Percentiles rank a stretch among this genome's conserved stretches.
phyloP scores from a whole-genome alignment of 176 grass and related monocot species.

The Aegilops bicornis region DNA sequence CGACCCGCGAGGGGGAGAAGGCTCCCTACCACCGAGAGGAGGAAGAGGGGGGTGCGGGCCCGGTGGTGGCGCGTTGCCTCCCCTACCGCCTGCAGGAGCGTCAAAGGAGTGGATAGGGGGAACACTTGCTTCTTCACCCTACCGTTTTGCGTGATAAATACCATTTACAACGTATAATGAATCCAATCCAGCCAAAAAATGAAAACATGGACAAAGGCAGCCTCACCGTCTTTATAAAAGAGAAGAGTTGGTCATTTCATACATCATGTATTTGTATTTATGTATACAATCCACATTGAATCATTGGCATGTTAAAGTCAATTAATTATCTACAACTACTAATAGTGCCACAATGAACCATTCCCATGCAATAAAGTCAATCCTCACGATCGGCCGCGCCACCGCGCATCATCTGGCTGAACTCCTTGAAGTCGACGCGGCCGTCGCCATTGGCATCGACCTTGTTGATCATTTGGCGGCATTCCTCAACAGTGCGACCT shows the following conservation, averaged over 20 bases:
- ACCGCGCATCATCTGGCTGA: constrained; percentile 77
- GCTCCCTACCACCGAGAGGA: too few species aligned
- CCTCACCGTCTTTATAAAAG: too few species aligned
- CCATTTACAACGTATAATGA: too few species aligned
- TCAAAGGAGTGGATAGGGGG: too few species aligned
- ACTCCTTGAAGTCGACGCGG: constrained; percentile 69
- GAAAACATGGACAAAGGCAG: too few species aligned
- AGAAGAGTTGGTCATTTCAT: neutral
- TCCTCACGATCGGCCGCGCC: constrained; percentile 27
- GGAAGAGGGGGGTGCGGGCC: too few species aligned
- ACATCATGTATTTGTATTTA: neutral
- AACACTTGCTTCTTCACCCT: too few species aligned
- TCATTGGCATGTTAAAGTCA: neutral
- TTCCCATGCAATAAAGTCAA: neutral
- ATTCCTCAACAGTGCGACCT: constrained; percentile 59
- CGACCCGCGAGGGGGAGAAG: too few species aligned
- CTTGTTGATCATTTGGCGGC: constrained; percentile 63
- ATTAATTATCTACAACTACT: neutral
- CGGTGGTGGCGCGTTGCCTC: too few species aligned
- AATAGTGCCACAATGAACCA: neutral
- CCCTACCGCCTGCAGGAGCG: too few species aligned
- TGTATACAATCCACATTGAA: neutral
- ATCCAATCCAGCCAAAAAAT: too few species aligned
- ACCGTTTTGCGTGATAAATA: too few species aligned
- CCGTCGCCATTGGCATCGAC: constrained; percentile 66